Base-by-base conservation (phyloP, 805 yeast species). In the Lachancea mirantina region DNA sequence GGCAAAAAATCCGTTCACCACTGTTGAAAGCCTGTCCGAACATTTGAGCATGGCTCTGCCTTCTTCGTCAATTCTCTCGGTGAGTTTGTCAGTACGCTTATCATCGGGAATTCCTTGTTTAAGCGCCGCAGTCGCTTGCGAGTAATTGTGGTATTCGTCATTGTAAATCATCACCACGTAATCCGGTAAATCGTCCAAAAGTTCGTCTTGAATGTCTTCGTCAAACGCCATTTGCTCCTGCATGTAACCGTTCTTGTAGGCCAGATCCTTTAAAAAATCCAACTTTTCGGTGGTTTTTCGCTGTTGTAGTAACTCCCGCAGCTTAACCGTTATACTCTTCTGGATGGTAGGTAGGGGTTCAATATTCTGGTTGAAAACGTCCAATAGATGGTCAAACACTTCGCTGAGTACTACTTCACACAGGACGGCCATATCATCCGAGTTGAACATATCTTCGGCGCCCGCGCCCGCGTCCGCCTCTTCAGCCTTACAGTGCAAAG, bases 101-200 rank as follows among this genome's bases (percentile, higher is more conserved):
- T 53, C 54, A 38, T 57, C 62, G 4, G 62, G 62, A 4, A 48
- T 54, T 19, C 62, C 62, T 39, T 57, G 62, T 33, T 59, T 51
- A 16, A 77, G 64, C 3, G 75, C 73, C 8, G 56, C 52, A 11
- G 61, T 62, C 2, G 83, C 83, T 36, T 73, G 71, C 2, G 66
- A 61, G 42, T 68, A 72, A 45, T 74, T 71, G 47, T 83, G 92
- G 42, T 64, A 67, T 46, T 83, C 92, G 49, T 83, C 94, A 52
- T 83, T 83, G 81, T 88, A 83, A n/a, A 80, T 61, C 14, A 78
- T 49, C 19, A 81, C 61, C 25, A 63, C 57, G 60, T 70, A 76
- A 9, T 61, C 56, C 14, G 56, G 45, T 21, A 42, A 28, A n/a
- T 38, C 36, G 8, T 36, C 42, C 8, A 20, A 14, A 8, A 33